phyloP scores from a whole-genome alignment of 345 rosid genomes.

The Diplotaxis tenuifolia region DNA sequence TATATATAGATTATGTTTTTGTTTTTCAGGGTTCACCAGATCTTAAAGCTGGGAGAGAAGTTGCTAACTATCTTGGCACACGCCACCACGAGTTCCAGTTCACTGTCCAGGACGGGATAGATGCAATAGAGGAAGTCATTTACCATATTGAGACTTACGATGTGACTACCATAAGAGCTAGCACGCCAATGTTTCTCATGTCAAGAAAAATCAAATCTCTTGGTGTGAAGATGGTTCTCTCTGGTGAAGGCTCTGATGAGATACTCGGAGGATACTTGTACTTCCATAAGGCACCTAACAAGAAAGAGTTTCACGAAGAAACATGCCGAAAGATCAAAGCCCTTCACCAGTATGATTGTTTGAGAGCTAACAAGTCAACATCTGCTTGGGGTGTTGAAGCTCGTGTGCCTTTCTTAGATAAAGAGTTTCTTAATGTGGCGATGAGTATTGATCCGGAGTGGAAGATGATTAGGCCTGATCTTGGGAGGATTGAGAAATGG shows the following conservation, averaged over 20 bases:
- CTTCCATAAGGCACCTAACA: slow-evolving; percentile 84
- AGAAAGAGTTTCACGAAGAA: slow-evolving; percentile 76
- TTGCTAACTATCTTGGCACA: slow-evolving; percentile 75
- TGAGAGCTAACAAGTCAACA: slow-evolving; percentile 80
- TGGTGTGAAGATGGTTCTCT: slow-evolving; percentile 84
- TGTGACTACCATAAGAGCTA: slow-evolving; percentile 81
- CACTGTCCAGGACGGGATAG: slow-evolving; percentile 71
- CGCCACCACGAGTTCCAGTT: slow-evolving; percentile 80
- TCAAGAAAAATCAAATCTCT: slow-evolving; percentile 78
- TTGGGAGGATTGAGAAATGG: slow-evolving; percentile 84
- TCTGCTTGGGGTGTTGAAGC: slow-evolving; percentile 92
- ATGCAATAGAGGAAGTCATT: slow-evolving; percentile 80
- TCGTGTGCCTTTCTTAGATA: slow-evolving; percentile 82
- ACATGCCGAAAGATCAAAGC: slow-evolving; percentile 79
- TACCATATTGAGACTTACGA: slow-evolving; percentile 80
- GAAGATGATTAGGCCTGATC: slow-evolving; percentile 75
- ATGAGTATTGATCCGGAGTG: slow-evolving; percentile 84
- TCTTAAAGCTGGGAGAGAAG: slow-evolving; percentile 79
- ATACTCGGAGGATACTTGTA: slow-evolving; percentile 81
- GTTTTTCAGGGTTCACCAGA: slow-evolving; percentile 70
- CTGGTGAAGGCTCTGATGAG: slow-evolving; percentile 89
- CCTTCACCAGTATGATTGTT: slow-evolving; percentile 80
- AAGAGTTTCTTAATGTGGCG: slow-evolving; percentile 58
- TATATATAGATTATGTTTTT: not conserved
- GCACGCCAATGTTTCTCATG: slow-evolving; percentile 93